Percentiles rank a stretch among this genome's conserved stretches.
Conservation (phyloP, 2,329 filamentous ascomycete species). For the Cladosporium sphaerospermum region DNA sequence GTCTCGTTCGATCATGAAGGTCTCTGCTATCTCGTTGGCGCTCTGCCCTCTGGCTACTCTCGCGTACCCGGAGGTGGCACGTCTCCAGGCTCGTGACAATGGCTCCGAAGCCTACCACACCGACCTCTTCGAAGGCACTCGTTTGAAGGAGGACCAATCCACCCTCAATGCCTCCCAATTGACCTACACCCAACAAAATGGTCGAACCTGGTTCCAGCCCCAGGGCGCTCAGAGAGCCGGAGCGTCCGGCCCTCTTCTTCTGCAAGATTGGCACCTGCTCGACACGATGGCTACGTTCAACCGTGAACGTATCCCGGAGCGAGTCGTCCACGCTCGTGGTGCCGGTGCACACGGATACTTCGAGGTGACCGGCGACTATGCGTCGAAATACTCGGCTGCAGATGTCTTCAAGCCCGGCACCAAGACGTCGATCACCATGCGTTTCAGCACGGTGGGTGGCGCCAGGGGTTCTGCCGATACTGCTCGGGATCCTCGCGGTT, state of each 20-base stretch:
- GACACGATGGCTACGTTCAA: constrained; percentile 62
- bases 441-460: constrained; percentile 76
- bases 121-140: constrained; percentile 24
- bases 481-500: constrained; percentile 5
- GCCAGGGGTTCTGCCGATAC: constrained; percentile 64
- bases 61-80: constrained; percentile 2
- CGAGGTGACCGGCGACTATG: constrained; percentile 48
- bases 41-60: constrained; percentile 10
- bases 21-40: neutral
- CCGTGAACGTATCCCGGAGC: constrained; percentile 62
- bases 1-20: constrained; percentile 1
- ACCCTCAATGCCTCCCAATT: constrained; percentile 26
- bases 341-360: constrained; percentile 48
- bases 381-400: constrained; percentile 37
- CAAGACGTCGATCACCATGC: constrained; percentile 61
- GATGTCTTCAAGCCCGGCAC: constrained; percentile 61
- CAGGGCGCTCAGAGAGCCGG: constrained; percentile 42
- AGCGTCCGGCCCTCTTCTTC: constrained; percentile 52
- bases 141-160: constrained; percentile 21
- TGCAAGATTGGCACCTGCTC: constrained; percentile 61
- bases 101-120: constrained; percentile 16
- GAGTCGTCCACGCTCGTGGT: constrained; percentile 61
- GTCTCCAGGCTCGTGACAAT: constrained; percentile 4
- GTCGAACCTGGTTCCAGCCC: constrained; percentile 25
- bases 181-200: constrained; percentile 25